Base-by-base conservation (phyloP, 2,329 filamentous ascomycete genomes). In the Claviceps citrina region DNA sequence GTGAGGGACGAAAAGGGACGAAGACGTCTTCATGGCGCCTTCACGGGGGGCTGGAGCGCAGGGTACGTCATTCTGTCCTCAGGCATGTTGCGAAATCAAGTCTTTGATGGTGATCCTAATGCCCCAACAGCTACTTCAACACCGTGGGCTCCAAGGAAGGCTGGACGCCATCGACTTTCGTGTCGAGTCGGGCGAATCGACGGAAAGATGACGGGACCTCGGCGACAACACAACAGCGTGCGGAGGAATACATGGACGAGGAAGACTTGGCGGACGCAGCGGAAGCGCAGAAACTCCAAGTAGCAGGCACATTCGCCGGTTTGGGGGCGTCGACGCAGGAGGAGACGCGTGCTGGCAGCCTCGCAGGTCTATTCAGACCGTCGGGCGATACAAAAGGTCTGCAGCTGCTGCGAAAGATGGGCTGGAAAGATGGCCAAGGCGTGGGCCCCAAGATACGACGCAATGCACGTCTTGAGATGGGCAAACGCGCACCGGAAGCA, bases 131-230 rank as follows among this genome's bases (percentile, higher is more conserved):
- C 50, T 95, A 96, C 63, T 96, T 91, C 65, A 98, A 98, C 58
- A 94, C 87, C 5, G 91, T 96, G 49, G 91, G 91, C 39, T 95
- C 89, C 42, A 96, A 96, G 61, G 89, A 98, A 68, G 91, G 91
- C 65, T 98, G 89, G 89, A 80, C 84, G 1, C 91, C 91, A 2
- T 78, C 84, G 18, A 81, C 84, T 0, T 98, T 96, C 58, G 79
- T 93, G 8, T 96, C 89, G 6, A 95, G 87, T 38, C 81, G 91
- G 19, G 66, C 74, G 30, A 84, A 84, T 52, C 81, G 86, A 41
- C 76, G 71, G 47, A 84, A 83, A 54, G 73, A 82, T 64, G 68
- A 65, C 26, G 15, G 47, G 1, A 38, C 66, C n/a, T 68, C 43
- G 5, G 13, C 26, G 22, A 39, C 73, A 46, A 49, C 62, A 2